Base-by-base conservation (phyloP, 225 moss, liverwort and hornwort species). In the Neckera pumila region DNA sequence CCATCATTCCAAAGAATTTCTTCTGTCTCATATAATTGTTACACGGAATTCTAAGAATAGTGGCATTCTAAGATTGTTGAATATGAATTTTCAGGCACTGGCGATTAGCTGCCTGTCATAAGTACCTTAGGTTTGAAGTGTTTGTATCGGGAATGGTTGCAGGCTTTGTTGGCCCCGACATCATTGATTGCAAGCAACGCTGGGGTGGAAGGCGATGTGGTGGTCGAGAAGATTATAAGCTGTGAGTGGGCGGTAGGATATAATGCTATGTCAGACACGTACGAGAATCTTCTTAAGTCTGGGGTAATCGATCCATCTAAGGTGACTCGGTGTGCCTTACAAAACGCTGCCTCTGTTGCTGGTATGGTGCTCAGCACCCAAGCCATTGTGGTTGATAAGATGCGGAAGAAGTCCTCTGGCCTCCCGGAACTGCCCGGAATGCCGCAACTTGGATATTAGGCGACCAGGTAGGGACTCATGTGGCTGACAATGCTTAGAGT, bases 301-400 rank as follows among this genome's bases (percentile, higher is more conserved):
- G 96, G 96, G 60, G 92, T 98, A 40, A 94, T 98, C 64, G 98
- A 98, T 83, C 96, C 98, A 54, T 94, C 94, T 11, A 98, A 96
- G 86, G 96, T 98, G 76, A 95, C 96, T 23, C 92, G 96, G 85
- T 96, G 96, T 82, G 96, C 95, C 22, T 85, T 98, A 76, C 98
- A 98, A 89, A 96, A 96, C 81, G 96, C 96, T 51, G 79, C 98
- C 74, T 98, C 98, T 22, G 94, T 96, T 65, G 96, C 96, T 38
- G 94, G 95, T 43, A 96, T 98, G 98, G 96, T 98, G 51, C 91
- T 98, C 67, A 95, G 94, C 33, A 98, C 98, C 11, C 96, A 98
- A 88, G 98, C 98, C 40, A 95, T 96, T 88, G 96, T 98, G 53
- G 96, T 94, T 45, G 96, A 96, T 87, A 96, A 96, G 89, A 87